phyloP scores from a whole-genome alignment of 1,139 yeast genomes.

The Kluyveromyces sp. region DNA sequence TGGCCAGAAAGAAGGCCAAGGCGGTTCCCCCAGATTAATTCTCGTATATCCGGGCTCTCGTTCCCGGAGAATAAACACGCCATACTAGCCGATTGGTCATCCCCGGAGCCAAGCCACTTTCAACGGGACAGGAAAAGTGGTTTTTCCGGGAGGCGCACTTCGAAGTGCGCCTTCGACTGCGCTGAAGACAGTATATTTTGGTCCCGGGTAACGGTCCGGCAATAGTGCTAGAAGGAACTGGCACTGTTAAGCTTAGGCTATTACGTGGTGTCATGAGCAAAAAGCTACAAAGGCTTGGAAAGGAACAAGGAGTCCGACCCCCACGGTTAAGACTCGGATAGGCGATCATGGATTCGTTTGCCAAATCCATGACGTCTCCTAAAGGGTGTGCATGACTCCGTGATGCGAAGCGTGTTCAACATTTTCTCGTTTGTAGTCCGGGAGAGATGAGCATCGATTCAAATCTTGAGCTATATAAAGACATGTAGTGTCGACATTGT shows the following conservation, averaged over 20 bases:
- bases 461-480: too few species aligned
- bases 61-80: too few species aligned
- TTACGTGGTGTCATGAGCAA: background rate
- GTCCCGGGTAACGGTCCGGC: background rate
- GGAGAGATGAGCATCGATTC: background rate
- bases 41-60: too few species aligned
- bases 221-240: background rate
- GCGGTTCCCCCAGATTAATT: background rate
- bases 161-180: background rate
- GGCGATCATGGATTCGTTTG: too few species aligned
- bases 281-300: background rate
- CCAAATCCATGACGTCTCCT: background rate
- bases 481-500: too few species aligned
- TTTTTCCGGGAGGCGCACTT: background rate
- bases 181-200: background rate
- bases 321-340: background rate
- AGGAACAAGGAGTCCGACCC: background rate
- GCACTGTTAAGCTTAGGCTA: background rate
- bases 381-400: background rate
- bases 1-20: too few species aligned
- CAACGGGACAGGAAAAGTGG: background rate
- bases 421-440: too few species aligned
- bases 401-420: too few species aligned
- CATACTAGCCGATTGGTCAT: background rate
- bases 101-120: too few species aligned